Conservation (phyloP, 371 early-diverging fungal species). For the Amoeboaphelidium occidentale region DNA sequence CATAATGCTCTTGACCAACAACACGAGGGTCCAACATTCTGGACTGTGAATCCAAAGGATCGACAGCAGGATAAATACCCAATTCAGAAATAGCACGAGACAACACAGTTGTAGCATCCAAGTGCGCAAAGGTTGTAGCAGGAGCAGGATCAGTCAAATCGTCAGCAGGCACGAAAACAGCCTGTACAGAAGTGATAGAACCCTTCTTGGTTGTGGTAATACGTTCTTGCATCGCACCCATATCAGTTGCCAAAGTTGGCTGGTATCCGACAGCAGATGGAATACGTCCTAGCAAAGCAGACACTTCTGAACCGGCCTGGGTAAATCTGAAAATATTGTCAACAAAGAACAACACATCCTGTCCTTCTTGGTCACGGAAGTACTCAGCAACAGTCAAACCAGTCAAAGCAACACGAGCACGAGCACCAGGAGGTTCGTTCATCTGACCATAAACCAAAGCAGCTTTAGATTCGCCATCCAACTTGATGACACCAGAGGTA, state of each 20-base stretch:
- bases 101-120: conserved; percentile 97
- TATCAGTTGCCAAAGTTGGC: conserved; percentile 84
- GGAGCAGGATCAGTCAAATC: conserved; percentile 98
- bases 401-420: conserved; percentile 96
- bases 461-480: conserved; percentile 81
- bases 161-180: conserved; percentile 96
- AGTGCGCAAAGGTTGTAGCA: conserved; percentile 93
- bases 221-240: conserved; percentile 97
- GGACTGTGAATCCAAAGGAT: conserved; percentile 94
- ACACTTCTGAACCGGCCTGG: conserved; percentile 37
- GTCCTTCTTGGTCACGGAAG: conserved; percentile 97
- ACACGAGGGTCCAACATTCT: conserved; percentile 91
- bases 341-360: conserved; percentile 95
- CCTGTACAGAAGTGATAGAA: conserved; percentile 88
- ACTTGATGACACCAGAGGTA: conserved; percentile 76
- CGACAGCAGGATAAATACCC: conserved; percentile 97
- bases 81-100: conserved; percentile 92
- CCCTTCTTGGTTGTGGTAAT: conserved; percentile 99
- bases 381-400: conserved; percentile 95
- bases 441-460: conserved; percentile 94
- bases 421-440: conserved; percentile 98
- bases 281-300: conserved; percentile 94
- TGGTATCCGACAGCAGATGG: conserved; percentile 98
- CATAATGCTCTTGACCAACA: conserved; percentile 86
- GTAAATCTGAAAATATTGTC: conserved; percentile 95